Conservation (phyloP, 305 asterid species). For the Fraxinus nigra region DNA sequence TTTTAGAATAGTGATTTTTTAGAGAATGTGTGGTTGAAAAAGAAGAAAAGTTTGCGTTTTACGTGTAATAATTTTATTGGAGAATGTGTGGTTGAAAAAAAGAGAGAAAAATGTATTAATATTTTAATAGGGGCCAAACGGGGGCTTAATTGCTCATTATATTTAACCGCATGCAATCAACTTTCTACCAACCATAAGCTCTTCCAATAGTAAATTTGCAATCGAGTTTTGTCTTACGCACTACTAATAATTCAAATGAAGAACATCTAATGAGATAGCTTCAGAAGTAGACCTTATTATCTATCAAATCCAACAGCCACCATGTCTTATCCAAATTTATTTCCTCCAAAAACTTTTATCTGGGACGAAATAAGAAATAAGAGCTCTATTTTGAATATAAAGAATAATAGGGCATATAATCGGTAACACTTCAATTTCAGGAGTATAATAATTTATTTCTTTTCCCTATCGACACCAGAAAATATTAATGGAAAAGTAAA, state of each 20-base stretch:
- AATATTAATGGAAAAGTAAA: background rate
- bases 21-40: no score
- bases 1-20: no score
- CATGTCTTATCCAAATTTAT: background rate
- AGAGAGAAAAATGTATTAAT: no score
- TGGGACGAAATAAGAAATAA: background rate
- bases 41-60: no score
- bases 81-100: no score
- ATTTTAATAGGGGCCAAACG: no score
- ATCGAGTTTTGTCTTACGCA: background rate
- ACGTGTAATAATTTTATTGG: no score
- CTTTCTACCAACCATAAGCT: background rate
- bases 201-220: background rate
- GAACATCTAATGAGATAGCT: background rate
- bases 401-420: background rate
- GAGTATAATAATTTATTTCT: no score
- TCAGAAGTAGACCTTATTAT: background rate
- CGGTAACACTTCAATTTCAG: background rate
- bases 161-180: background rate
- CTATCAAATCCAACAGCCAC: background rate
- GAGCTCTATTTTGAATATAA: background rate
- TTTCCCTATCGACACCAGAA: background rate
- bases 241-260: background rate
- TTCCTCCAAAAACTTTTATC: no score
- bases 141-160: no score